Evolutionary conservation across 2,329 filamentous ascomycete species (phyloP).

Genomic region (Chrysosporium queenslandicum): DNA sequence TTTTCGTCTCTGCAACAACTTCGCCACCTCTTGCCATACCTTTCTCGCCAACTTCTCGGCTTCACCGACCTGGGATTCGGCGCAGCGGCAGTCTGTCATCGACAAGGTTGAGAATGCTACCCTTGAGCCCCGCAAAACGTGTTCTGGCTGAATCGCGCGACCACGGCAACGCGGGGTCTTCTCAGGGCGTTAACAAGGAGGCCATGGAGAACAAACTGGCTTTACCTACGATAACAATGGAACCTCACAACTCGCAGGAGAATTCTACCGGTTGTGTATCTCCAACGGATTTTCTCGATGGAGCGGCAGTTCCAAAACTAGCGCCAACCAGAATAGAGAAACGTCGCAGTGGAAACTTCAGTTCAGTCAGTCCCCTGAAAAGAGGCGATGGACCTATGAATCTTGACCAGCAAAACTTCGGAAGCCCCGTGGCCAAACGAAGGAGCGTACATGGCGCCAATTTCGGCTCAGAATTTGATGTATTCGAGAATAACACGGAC

Average conservation of each 20-base stretch:
- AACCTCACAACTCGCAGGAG: slow-evolving; percentile 9
- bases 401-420: slow-evolving; percentile 57
- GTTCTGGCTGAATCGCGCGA: slow-evolving; percentile 61
- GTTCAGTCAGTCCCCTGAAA: slow-evolving; percentile 67
- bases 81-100: slow-evolving; percentile 28
- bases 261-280: slow-evolving; percentile 1
- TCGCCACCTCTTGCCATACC: slow-evolving; percentile 52
- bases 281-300: slow-evolving; percentile 4
- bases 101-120: slow-evolving; percentile 56
- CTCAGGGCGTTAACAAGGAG: slow-evolving; percentile 27
- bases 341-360: slow-evolving; percentile 39
- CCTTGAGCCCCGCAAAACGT: slow-evolving; percentile 72
- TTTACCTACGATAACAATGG: slow-evolving; percentile 5
- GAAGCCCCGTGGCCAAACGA: slow-evolving; percentile 76
- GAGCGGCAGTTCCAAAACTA: slow-evolving; percentile 23
- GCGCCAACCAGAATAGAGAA: slow-evolving; percentile 41
- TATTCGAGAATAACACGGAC: slow-evolving; percentile 53
- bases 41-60: slow-evolving; percentile 56
- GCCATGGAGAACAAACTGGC: slow-evolving; percentile 4
- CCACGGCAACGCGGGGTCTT: slow-evolving; percentile 56
- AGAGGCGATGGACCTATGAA: slow-evolving; percentile 85
- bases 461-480: slow-evolving; percentile 55
- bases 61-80: slow-evolving; percentile 40
- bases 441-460: slow-evolving; percentile 73
- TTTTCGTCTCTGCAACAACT: slow-evolving; percentile 37